Conservation (phyloP, 1,139 yeast species). For the Yamadazyma triangularis region DNA sequence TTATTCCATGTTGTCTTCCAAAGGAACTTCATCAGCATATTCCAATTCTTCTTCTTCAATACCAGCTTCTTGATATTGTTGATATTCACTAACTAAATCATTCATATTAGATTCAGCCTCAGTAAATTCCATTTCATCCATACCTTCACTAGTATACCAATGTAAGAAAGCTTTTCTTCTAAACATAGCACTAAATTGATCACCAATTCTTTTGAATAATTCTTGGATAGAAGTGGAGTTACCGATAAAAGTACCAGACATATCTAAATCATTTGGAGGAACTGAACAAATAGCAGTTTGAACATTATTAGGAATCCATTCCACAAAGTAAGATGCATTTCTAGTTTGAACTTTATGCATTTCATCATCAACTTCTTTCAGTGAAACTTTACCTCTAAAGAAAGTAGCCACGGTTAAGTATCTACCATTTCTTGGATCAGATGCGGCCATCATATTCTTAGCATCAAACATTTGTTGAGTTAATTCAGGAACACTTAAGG, state of each 20-base stretch:
- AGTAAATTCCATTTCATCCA: slow-evolving; percentile 91
- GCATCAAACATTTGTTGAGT: slow-evolving; percentile 93
- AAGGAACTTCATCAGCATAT: slow-evolving; percentile 59
- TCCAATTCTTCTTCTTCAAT: slow-evolving; percentile 70
- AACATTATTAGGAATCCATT: slow-evolving; percentile 96
- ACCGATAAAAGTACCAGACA: slow-evolving; percentile 90
- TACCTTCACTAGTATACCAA: slow-evolving; percentile 94
- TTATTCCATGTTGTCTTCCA: slow-evolving; percentile 51
- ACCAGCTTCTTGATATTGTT: slow-evolving; percentile 85
- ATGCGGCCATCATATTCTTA: slow-evolving; percentile 92
- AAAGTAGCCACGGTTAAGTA: slow-evolving; percentile 93
- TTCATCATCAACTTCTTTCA: slow-evolving; percentile 91
- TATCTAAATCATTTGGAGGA: slow-evolving; percentile 79
- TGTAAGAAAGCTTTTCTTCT: slow-evolving; percentile 93
- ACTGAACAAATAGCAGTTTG: slow-evolving; percentile 92
- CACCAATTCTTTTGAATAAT: slow-evolving; percentile 83
- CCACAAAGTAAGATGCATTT: slow-evolving; percentile 79
- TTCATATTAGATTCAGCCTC: slow-evolving; percentile 84
- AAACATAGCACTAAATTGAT: slow-evolving; percentile 88
- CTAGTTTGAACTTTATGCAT: slow-evolving; percentile 81
- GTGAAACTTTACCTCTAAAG: slow-evolving; percentile 89
- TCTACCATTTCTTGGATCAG: slow-evolving; percentile 87
- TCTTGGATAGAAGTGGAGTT: slow-evolving; percentile 92
- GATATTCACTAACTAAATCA: slow-evolving; percentile 84
- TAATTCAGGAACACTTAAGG: slow-evolving; percentile 82